phyloP scores from a whole-genome alignment of 805 yeast species.

The Pichia paraexigua region DNA sequence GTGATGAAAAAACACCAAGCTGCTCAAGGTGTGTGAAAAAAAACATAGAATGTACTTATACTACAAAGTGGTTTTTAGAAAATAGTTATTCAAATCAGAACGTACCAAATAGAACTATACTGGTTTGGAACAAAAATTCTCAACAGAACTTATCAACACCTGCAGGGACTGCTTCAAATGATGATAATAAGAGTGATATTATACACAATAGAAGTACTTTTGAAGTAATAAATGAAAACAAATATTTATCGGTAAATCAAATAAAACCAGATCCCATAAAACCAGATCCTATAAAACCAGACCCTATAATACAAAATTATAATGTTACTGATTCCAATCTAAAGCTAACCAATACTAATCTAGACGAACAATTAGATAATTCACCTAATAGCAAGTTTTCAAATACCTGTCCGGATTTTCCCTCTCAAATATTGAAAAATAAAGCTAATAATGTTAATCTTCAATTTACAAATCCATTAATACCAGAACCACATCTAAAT shows the following conservation, averaged over 20 bases:
- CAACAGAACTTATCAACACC: background rate
- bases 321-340: background rate
- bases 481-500: background rate
- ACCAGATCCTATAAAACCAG: background rate
- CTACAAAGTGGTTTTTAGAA: conserved; percentile 6
- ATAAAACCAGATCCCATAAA: background rate
- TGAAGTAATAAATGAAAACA: background rate
- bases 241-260: background rate
- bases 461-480: background rate
- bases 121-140: conserved; percentile 1
- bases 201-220: too few relatives aligned
- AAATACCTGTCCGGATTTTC: background rate
- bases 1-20: conserved; percentile 11
- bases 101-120: background rate
- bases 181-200: too few relatives aligned
- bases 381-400: background rate
- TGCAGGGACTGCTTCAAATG: background rate
- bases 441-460: background rate
- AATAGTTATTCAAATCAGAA: background rate
- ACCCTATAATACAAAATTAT: background rate
- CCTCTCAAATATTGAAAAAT: background rate
- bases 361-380: background rate
- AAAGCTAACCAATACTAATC: background rate
- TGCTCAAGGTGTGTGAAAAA: conserved; percentile 10
- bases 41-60: conserved; percentile 4